phyloP scores from a whole-genome alignment of 2,329 filamentous ascomycete species.

The Keithomyces neogunnii region DNA sequence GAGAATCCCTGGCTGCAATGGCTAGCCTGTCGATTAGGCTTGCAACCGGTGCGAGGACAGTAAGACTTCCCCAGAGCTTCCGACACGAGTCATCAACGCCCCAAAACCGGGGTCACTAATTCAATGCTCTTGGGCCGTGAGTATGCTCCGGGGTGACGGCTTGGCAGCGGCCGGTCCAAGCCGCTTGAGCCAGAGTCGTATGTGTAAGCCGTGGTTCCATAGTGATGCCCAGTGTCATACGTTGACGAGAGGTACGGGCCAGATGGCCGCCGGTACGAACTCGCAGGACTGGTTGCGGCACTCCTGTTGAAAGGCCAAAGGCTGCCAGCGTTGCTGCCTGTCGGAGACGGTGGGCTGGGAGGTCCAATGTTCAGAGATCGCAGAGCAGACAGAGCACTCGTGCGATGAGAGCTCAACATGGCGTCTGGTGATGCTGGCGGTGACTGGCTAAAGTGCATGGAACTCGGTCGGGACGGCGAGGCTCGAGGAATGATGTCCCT shows the following conservation, averaged over 20 bases:
- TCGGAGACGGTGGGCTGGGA: conserved; percentile 48
- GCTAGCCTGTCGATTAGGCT: no score
- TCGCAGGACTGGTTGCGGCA: conserved; percentile 42
- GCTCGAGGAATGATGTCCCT: conserved; percentile 56
- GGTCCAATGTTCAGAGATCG: conserved; percentile 46
- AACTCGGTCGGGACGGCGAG: conserved; percentile 51
- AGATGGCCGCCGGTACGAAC: conserved; percentile 37
- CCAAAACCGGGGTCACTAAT: conserved; percentile 51
- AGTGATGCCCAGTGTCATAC: conserved; percentile 37
- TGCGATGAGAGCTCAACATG: conserved; percentile 19
- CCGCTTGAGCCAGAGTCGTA: conserved; percentile 23
- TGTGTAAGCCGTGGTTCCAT: conserved; percentile 29
- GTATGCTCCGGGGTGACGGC: conserved; percentile 44
- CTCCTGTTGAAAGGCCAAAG: conserved; percentile 49
- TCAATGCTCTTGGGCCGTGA: conserved; percentile 55
- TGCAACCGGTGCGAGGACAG: not conserved
- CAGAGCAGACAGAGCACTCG: conserved; percentile 44
- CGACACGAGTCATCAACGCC: conserved; percentile 27
- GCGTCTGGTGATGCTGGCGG: conserved; percentile 39
- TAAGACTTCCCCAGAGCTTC: not conserved
- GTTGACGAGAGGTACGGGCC: conserved; percentile 39
- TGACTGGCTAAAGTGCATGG: conserved; percentile 43
- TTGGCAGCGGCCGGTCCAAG: conserved; percentile 48
- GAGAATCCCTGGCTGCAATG: no score
- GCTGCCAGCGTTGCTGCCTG: conserved; percentile 29